A percentile compares a stretch with the other conserved stretches of the same genome.
phyloP scores from a whole-genome alignment of 805 yeast genomes.

The Lipomyces yamanashiensis region DNA sequence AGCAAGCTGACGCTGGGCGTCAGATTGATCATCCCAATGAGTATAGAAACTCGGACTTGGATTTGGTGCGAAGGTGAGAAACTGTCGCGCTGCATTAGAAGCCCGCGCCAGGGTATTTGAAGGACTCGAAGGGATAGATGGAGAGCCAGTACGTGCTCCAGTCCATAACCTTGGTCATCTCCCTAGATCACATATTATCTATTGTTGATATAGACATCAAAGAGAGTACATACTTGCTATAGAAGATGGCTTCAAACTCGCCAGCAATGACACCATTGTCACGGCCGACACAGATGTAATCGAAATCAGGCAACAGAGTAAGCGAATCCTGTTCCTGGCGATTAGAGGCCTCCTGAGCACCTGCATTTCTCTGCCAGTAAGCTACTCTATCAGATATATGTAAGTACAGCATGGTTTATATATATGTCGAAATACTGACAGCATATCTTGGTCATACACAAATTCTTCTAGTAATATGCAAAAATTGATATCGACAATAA shows the following conservation, averaged over 20 bases:
- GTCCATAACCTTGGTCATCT: constrained; percentile 3
- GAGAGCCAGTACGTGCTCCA: constrained; percentile 24
- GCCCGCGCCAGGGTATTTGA: constrained; percentile 27
- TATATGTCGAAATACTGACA: too few relatives aligned
- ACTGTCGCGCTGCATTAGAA: constrained; percentile 15
- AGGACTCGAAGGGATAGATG: constrained; percentile 14
- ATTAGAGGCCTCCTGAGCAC: constrained; percentile 15
- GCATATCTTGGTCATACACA: too few relatives aligned
- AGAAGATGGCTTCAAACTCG: constrained; percentile 22
- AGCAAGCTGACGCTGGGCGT: constrained; percentile 20
- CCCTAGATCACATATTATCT: too few relatives aligned
- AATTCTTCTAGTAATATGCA: too few relatives aligned
- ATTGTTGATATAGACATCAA: too few relatives aligned
- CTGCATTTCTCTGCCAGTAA: too few relatives aligned
- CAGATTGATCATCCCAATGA: constrained; percentile 28
- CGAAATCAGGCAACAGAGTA: constrained; percentile 6
- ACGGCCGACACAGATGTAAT: constrained; percentile 20
- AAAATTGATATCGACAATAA: too few relatives aligned
- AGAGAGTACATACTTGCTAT: constrained; percentile 10
- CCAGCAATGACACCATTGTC: constrained; percentile 12
- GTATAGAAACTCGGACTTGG: constrained; percentile 16
- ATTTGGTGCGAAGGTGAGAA: constrained; percentile 6
- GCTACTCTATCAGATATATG: too few relatives aligned
- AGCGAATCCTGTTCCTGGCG: constrained; percentile 18
- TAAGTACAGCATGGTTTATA: too few relatives aligned